These are phyloP conservation scores for Begonia masoniana DNA, from an alignment of 306 rosid species.

Conservation along the genomic window DNA sequence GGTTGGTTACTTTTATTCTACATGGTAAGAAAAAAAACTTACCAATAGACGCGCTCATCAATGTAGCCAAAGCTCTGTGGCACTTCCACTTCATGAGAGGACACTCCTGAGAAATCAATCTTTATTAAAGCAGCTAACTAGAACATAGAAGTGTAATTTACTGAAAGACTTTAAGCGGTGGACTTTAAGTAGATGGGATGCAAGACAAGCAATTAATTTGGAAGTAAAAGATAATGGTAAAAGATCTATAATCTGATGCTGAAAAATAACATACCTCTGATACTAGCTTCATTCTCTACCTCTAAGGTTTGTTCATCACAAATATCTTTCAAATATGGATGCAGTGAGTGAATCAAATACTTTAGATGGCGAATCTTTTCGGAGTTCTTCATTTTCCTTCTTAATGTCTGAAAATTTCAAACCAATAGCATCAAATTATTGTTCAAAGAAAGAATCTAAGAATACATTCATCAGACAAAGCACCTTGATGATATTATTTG, in stretches of 20 bases:
- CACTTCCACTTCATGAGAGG: conserved; percentile 26
- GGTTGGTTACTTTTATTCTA: no score
- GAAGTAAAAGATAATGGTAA: not conserved
- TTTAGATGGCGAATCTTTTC: conserved; percentile 40
- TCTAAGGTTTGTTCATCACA: conserved; percentile 50
- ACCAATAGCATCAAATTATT: conserved; percentile 2
- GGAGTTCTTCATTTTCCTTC: conserved; percentile 20
- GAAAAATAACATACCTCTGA: conserved; percentile 38
- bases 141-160: no score
- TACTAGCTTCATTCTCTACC: conserved; percentile 49
- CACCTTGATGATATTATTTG: conserved; percentile 56
- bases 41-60: conserved; percentile 74
- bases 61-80: conserved; percentile 38
- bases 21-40: conserved; percentile 13
- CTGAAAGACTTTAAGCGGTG: no score
- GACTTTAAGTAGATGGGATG: no score
- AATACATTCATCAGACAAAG: conserved; percentile 1
- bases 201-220: no score
- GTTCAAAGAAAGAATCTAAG: conserved; percentile 7
- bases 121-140: conserved; percentile 8
- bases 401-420: conserved; percentile 39
- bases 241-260: conserved; percentile 14
- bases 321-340: conserved; percentile 47
- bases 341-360: conserved; percentile 25
- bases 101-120: conserved; percentile 28